Evolutionary conservation across 1,139 yeast genomes (phyloP), one percentile per base, ranked within the genome.

Genomic region (Kazachstania sp.): DNA sequence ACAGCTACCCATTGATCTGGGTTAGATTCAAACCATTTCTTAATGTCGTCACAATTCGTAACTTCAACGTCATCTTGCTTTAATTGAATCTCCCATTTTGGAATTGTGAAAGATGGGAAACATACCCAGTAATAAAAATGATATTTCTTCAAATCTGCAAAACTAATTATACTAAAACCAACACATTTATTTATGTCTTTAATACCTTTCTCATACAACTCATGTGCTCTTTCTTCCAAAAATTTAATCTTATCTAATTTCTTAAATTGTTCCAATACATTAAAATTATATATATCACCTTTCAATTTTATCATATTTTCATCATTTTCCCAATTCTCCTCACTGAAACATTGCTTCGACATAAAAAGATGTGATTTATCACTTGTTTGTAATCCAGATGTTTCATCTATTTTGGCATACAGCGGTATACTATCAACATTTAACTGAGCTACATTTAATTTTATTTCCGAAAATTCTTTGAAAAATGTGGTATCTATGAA

Each of bases 51-150:
- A 3, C 32, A 3, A 9, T 41, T 43, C 4, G 54, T n/a, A 44
- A 44, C 28, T 15, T 44, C 3, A 37, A 46, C 16, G 44, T 26
- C 9, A 9, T 45, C 30, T 0, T 43, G 31, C 11, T 29, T 12
- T 9, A 54, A 26, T 12, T 44, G 36, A 35, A 57, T 49, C 15
- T 30, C 16, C 26, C 47, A n/a, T 53, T 50, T 13, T 34, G 52
- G 83, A 79, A 77, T 23, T 64, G 71, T 69, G 19, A 86, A 66
- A 0, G 77, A 70, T 0, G 97, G 97, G 54, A 79, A 80, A 6
- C 90, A 86, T 55, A 86, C 75, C 98, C 98, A 92, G 65, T 90
- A 90, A 58, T 78, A 84, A 61, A 85, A 92, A 57, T 77, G 81
- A 69, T 85, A 88, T 66, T 85, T 86, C 65, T 92, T 92, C 62